Evolutionary conservation across 2,329 filamentous ascomycete genomes (phyloP).

Genomic region (Penicillium sp.): DNA sequence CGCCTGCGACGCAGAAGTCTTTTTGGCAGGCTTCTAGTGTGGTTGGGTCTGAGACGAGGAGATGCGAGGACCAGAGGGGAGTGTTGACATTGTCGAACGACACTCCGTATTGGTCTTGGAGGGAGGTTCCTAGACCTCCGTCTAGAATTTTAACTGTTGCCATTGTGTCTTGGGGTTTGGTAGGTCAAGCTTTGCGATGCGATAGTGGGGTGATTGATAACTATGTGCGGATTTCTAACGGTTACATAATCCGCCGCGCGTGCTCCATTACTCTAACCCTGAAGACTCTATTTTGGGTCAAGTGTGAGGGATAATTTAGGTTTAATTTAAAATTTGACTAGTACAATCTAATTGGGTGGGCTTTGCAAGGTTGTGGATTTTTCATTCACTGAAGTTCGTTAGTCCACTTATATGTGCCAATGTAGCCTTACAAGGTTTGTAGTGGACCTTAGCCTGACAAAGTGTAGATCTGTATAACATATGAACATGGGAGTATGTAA

Average conservation of each 20-base stretch:
- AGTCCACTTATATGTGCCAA: too few relatives aligned
- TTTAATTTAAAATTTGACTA: not conserved
- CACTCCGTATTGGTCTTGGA: constrained; percentile 58
- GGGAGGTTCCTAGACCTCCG: constrained; percentile 67
- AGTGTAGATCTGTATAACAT: too few relatives aligned
- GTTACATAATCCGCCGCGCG: constrained; percentile 8
- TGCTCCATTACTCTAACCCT: not conserved
- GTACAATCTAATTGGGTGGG: not conserved
- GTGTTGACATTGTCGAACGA: constrained; percentile 50
- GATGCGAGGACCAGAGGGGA: constrained; percentile 68
- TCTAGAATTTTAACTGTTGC: constrained; percentile 57
- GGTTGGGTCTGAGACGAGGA: constrained; percentile 56
- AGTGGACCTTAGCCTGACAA: too few relatives aligned
- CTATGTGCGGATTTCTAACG: not conserved
- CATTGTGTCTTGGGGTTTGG: constrained; percentile 16
- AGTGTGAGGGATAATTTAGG: not conserved
- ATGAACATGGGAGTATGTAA: too few relatives aligned
- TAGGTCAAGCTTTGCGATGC: not conserved
- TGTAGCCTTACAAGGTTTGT: too few relatives aligned
- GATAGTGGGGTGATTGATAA: constrained; percentile 4
- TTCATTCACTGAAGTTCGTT: not conserved
- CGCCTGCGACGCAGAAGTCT: constrained; percentile 57
- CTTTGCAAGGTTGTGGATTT: not conserved
- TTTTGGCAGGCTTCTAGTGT: constrained; percentile 58
- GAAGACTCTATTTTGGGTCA: not conserved